Evolutionary conservation across 768 basidiomycete species (phyloP), one percentile per base, ranked within the genome.

Genomic region (Tephrocybe sp.): DNA sequence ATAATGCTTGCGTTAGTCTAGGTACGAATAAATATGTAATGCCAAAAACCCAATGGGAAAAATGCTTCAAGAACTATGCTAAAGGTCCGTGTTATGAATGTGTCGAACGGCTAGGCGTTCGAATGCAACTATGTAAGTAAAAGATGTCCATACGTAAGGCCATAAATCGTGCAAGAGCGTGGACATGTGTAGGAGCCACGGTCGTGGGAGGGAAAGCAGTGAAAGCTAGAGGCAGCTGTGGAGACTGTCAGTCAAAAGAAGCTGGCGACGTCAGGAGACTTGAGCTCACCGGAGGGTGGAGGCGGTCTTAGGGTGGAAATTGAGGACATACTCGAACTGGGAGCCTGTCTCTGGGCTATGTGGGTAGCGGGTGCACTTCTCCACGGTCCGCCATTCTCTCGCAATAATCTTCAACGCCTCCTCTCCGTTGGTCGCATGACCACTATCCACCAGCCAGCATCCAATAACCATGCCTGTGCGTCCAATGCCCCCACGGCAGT

Each of bases 401-500:
- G 80, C 85, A 54, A 89, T 83, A 42, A 84, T 77, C 12, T 68
- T 63, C 29, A 89, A 65, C 6, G 87, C 87, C 52, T 84, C 82
- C 47, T 72, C 74, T 12, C 87, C 87, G 56, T 82, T 76, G 60
- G 69, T 70, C 40, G 82, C 86, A 45, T 70, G 64, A 1, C 80
- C 80, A 16, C 80, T 79, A 64, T 88, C 79, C 31, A 88, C 83
- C 31, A 89, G 78, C 85, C 86, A 89, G 62, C 87, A 89, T 12
- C 87, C 86, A 36, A 76, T 67, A 0, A 76, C 72, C 63, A 74
- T 69, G 5, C 86, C 86, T 46, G 84, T 84, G 55, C 87, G 70
- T 1, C 87, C 88, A 42, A 89, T 89, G 0, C 88, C 88, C 1
- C 88, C 88, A 8, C 86, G 76, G 61, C 88, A 91, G 59, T 91